Evolutionary conservation across 208 protist genomes (phyloP).

Genomic region (Leishmania major): DNA sequence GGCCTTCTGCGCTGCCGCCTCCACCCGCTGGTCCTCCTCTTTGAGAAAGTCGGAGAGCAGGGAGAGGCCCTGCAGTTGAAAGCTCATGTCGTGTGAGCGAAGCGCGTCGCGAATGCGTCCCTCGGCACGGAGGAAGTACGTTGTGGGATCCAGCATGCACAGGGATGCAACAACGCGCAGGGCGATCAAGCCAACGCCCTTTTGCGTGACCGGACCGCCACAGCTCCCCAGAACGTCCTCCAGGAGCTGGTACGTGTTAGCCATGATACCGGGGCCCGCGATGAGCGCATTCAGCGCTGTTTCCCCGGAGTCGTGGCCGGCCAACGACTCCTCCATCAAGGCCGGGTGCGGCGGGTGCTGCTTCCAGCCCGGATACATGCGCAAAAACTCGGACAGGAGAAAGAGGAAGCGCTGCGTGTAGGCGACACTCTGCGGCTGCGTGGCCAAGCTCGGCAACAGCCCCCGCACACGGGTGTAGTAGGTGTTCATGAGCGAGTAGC

Average conservation of each 20-base stretch:
- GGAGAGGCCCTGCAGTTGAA: constrained; percentile 70
- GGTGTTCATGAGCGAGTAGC: constrained; percentile 87
- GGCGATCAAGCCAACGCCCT: constrained; percentile 49
- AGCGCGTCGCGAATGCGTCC: constrained; percentile 51
- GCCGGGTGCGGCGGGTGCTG: constrained; percentile 29
- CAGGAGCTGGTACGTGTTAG: constrained; percentile 66
- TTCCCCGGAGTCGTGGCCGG: constrained; percentile 6
- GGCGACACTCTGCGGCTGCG: constrained; percentile 49
- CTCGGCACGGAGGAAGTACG: constrained; percentile 69
- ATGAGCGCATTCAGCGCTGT: constrained; percentile 53
- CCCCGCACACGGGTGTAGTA: constrained; percentile 73
- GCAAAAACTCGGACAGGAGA: constrained; percentile 86
- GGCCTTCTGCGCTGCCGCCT: constrained; percentile 45
- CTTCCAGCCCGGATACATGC: constrained; percentile 81
- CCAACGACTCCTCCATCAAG: constrained; percentile 30
- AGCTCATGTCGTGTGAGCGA: constrained; percentile 28
- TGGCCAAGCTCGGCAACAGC: constrained; percentile 50
- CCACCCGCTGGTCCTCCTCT: constrained; percentile 80
- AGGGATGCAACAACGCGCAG: constrained; percentile 79
- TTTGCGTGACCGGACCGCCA: constrained; percentile 18
- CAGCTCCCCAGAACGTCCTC: constrained; percentile 51
- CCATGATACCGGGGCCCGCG: constrained; percentile 61
- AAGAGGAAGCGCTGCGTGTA: constrained; percentile 89
- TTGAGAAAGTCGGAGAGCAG: constrained; percentile 84
- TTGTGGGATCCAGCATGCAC: constrained; percentile 78